Evolutionary conservation across 2,329 filamentous ascomycete genomes (phyloP).

Genomic region (Colletotrichum coccodes): DNA sequence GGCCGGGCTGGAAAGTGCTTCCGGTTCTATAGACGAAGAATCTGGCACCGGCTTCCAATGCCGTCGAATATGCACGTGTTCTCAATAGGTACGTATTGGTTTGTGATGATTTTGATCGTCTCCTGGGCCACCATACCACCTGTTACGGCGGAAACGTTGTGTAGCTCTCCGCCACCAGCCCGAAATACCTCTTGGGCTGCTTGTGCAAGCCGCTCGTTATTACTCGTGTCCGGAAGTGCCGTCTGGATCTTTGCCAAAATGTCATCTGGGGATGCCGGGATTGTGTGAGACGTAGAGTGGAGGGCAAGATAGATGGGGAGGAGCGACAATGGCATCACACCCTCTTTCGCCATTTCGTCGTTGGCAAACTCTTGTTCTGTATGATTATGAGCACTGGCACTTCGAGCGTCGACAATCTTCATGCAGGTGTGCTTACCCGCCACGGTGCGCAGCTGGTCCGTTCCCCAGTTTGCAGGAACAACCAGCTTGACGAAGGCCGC

Average conservation of each 20-base stretch:
- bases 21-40: slow-evolving; percentile 59
- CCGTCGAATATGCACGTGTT: slow-evolving; percentile 79
- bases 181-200: slow-evolving; percentile 76
- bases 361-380: slow-evolving; percentile 64
- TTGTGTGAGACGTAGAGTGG: slow-evolving; percentile 59
- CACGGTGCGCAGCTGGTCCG: slow-evolving; percentile 60
- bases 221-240: slow-evolving; percentile 57
- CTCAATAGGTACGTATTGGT: slow-evolving; percentile 77
- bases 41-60: slow-evolving; percentile 69
- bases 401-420: not conserved
- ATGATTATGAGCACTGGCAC: slow-evolving; percentile 9
- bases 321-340: slow-evolving; percentile 66
- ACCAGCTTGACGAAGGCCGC: slow-evolving; percentile 93
- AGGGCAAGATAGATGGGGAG: slow-evolving; percentile 77
- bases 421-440: slow-evolving; percentile 57
- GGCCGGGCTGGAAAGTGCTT: slow-evolving; percentile 33
- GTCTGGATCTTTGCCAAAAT: slow-evolving; percentile 60
- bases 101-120: slow-evolving; percentile 87
- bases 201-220: slow-evolving; percentile 60
- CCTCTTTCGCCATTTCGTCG: slow-evolving; percentile 61
- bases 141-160: slow-evolving; percentile 88
- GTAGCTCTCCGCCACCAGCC: slow-evolving; percentile 85
- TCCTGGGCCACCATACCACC: slow-evolving; percentile 98
- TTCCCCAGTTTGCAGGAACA: slow-evolving; percentile 58
- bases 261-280: slow-evolving; percentile 57